These are phyloP conservation scores for Klebsormidium nitens DNA, from an alignment of 139 green algal genomes.

Conservation along the genomic window DNA sequence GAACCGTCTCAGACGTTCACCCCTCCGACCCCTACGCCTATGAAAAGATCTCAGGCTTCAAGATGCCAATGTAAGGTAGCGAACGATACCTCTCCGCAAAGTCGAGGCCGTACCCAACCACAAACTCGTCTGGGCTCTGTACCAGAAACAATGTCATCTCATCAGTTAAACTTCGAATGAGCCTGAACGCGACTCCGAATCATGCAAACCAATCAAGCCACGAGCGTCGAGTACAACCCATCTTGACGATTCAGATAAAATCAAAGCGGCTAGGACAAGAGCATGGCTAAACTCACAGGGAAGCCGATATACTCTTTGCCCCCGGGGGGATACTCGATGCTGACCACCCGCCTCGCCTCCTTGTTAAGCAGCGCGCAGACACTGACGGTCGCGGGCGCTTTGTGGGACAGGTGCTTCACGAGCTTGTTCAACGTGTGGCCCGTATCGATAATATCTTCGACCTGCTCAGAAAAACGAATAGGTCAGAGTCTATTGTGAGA, in stretches of 20 bases:
- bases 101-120: constrained; percentile 92
- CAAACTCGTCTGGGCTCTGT: constrained; percentile 78
- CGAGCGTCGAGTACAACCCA: too few relatives aligned
- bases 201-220: too few relatives aligned
- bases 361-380: constrained; percentile 33
- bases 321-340: constrained; percentile 52
- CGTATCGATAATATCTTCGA: constrained; percentile 90
- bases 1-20: too few relatives aligned
- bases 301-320: constrained; percentile 17
- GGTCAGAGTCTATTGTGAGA: too few relatives aligned
- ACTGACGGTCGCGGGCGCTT: constrained; percentile 7
- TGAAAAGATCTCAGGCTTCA: constrained; percentile 51
- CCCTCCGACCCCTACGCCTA: too few relatives aligned
- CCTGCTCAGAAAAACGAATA: constrained; percentile 41
- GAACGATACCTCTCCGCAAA: constrained; percentile 70
- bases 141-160: too few relatives aligned
- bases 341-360: constrained; percentile 47
- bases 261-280: too few relatives aligned
- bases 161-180: constrained; percentile 38
- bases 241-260: too few relatives aligned
- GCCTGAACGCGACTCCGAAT: too few relatives aligned
- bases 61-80: constrained; percentile 73
- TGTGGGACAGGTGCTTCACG: constrained; percentile 10
- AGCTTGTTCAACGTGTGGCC: constrained; percentile 38
- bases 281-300: background rate